Percentiles rank a stretch among this genome's conserved stretches.
These are phyloP conservation scores for Pichia nakasei DNA, from an alignment of 805 yeast species.

Conservation along the genomic window DNA sequence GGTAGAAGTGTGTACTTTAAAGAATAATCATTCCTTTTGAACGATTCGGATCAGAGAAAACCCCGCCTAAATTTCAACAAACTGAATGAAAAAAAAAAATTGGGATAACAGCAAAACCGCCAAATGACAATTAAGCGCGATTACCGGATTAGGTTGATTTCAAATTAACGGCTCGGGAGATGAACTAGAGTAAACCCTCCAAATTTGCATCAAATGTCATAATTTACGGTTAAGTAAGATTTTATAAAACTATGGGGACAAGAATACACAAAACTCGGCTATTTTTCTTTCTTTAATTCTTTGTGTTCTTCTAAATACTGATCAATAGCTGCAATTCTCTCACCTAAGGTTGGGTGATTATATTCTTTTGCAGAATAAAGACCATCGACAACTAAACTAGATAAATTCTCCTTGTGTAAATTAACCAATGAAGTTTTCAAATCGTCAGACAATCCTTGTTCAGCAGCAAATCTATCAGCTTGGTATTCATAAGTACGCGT, in stretches of 20 bases:
- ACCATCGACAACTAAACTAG: conserved; percentile 85
- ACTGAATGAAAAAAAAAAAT: no score
- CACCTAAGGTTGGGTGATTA: conserved; percentile 87
- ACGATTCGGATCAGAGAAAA: no score
- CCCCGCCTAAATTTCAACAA: neutral
- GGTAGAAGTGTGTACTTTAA: no score
- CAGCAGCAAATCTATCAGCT: conserved; percentile 82
- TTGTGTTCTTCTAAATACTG: conserved; percentile 15
- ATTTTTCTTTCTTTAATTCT: conserved; percentile 14
- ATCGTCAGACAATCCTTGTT: conserved; percentile 59
- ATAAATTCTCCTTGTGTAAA: conserved; percentile 71
- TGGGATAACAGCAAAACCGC: no score
- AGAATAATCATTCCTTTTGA: no score
- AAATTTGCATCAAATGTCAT: no score
- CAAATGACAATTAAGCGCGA: conserved; percentile 8
- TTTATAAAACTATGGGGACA: neutral
- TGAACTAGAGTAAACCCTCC: no score
- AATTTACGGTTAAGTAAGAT: no score
- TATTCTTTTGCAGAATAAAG: conserved; percentile 81
- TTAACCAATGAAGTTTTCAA: conserved; percentile 66
- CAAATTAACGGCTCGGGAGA: neutral
- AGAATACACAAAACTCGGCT: neutral
- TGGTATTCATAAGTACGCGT: conserved; percentile 87
- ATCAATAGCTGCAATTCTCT: conserved; percentile 74
- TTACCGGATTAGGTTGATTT: conserved; percentile 8